Conservation (phyloP, 768 basidiomycete species). For the Amanita polypyramis region DNA sequence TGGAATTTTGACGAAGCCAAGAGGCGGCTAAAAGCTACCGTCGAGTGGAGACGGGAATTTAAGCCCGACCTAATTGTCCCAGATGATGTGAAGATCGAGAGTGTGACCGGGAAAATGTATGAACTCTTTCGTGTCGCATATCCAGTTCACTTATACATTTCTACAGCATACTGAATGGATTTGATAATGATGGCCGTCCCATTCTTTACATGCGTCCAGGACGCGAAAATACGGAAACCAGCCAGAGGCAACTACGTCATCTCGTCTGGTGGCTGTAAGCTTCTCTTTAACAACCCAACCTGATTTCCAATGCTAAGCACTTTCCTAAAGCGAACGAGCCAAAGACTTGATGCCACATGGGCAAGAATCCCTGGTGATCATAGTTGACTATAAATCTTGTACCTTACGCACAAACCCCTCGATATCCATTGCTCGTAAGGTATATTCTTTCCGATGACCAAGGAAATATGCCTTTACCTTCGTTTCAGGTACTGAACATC, state of each 20-base stretch:
- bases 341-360: constrained; percentile 83
- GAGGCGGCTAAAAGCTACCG: constrained; percentile 63
- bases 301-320: not conserved
- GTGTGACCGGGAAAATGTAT: constrained; percentile 84
- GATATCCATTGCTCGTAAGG: constrained; percentile 69
- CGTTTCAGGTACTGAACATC: constrained; percentile 52
- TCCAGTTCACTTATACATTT: not conserved
- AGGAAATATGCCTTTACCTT: not conserved
- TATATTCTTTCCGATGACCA: constrained; percentile 12
- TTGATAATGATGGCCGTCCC: constrained; percentile 80
- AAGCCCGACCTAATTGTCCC: constrained; percentile 79
- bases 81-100: constrained; percentile 71
- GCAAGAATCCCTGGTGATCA: constrained; percentile 73
- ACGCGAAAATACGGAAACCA: constrained; percentile 71
- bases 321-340: constrained; percentile 62
- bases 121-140: constrained; percentile 14
- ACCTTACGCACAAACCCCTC: constrained; percentile 80
- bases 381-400: constrained; percentile 79
- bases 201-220: constrained; percentile 87
- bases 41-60: constrained; percentile 81
- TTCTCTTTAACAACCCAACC: not conserved
- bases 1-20: constrained; percentile 74
- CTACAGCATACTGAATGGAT: constrained; percentile 67
- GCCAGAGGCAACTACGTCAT: constrained; percentile 73
- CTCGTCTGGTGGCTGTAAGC: constrained; percentile 80